Base-by-base conservation (phyloP, 495 filamentous ascomycete genomes). In the Penicillium samsonianum region DNA sequence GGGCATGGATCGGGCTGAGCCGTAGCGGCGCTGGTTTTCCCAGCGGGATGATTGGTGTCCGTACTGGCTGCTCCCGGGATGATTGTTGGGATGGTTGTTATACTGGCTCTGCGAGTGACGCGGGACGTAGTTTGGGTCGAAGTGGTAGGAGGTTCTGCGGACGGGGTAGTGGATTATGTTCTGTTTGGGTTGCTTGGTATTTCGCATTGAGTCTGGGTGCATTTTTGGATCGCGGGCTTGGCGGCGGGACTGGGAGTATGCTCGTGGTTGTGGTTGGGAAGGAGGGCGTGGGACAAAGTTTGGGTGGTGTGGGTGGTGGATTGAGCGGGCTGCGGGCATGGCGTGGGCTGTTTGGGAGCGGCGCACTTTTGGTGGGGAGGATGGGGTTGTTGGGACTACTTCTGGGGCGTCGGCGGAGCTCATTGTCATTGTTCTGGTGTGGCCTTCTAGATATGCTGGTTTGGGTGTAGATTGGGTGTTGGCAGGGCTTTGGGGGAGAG, bases 341-440 rank as follows among this genome's bases (percentile, higher is more conserved):
- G 61, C 25, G 30, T 45, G 50, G 44, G 62, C 63, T 16, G 71
- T 73, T 49, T 68, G 71, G 17, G 73, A 72, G 54, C 70, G 63
- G 40, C 57, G 65, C 14, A 73, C 63, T 25, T 60, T 70, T 35
- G 60, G 44, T 20, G 71, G 67, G 31, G 63, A 62, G 19, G 61
- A 53, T 4, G 72, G 41, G 41, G 20, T 58, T 38, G 17, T 28
- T 26, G 31, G 53, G 12, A 77, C 71, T 35, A 77, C 71, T 57
- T 75, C 73, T 11, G 76, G 76, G 3, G 73, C 74, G 11, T 77
- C 70, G 41, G 70, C 70, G 4, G 73, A 77, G 63, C 65, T 74
- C 61, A 67, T 73, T 25, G 73, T 75, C 62, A 68, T 68, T 50
- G 72, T 70, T 45, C 74, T 67, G 22, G 38, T 46, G 30, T 62